Evolutionary conservation across 495 filamentous ascomycete genomes (phyloP).

Genomic region (Rostrohypoxylon terebratum): DNA sequence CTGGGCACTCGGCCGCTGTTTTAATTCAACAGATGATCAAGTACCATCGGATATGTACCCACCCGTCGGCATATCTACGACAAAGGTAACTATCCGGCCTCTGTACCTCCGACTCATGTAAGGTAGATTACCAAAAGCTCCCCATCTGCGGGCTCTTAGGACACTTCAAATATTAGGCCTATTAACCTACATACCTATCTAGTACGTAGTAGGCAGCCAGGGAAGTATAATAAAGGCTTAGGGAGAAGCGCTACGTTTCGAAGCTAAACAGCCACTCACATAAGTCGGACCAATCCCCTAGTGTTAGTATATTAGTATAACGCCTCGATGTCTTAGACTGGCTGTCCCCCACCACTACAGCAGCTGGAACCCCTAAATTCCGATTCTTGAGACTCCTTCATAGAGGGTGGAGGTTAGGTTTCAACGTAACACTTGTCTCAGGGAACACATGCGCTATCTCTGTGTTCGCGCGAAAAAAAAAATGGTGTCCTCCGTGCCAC

Average conservation of each 20-base stretch:
- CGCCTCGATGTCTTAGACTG: conserved; percentile 36
- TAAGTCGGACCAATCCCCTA: conserved; percentile 8
- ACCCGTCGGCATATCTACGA: conserved; percentile 22
- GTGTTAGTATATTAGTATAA: conserved; percentile 29
- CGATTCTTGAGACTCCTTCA: conserved; percentile 29
- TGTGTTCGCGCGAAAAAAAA: background rate
- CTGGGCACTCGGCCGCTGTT: background rate
- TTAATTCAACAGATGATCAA: background rate
- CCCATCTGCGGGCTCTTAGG: background rate
- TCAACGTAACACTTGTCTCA: conserved; percentile 45
- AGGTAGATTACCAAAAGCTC: background rate
- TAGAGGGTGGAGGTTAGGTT: conserved; percentile 14
- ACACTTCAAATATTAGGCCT: background rate
- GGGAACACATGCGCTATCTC: conserved; percentile 22
- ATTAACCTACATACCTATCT: too few relatives aligned
- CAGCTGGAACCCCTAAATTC: conserved; percentile 42
- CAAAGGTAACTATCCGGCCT: background rate
- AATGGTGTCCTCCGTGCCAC: background rate
- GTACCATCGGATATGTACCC: conserved; percentile 28
- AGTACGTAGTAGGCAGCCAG: too few relatives aligned
- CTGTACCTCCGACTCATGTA: conserved; percentile 10
- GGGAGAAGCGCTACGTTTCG: conserved; percentile 22
- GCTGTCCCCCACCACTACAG: conserved; percentile 25
- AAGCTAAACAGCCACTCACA: conserved; percentile 10
- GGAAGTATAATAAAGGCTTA: background rate